phyloP scores from a whole-genome alignment of 2,329 filamentous ascomycete genomes.

The Blastomyces emzantsi region DNA sequence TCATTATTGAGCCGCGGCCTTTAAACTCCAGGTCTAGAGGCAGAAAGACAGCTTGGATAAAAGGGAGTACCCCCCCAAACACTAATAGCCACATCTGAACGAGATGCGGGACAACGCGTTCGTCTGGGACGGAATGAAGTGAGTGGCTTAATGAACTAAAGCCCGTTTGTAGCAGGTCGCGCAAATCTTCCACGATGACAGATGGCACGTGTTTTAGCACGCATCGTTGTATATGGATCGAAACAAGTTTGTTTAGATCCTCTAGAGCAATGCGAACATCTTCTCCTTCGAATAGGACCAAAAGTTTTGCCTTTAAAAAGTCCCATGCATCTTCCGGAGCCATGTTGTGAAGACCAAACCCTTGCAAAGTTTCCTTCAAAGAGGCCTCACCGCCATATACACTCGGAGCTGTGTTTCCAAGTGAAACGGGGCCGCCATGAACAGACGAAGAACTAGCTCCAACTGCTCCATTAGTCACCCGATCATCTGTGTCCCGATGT shows the following conservation, averaged over 20 bases:
- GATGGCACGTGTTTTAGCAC: conserved; percentile 52
- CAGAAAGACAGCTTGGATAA: conserved; percentile 90
- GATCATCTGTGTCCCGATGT: conserved; percentile 30
- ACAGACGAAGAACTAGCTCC: conserved; percentile 22
- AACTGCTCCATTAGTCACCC: conserved; percentile 21
- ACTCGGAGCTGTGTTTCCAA: conserved; percentile 25
- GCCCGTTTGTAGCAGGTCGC: conserved; percentile 57
- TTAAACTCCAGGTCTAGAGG: conserved; percentile 90
- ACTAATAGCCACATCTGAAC: conserved; percentile 93
- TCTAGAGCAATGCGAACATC: conserved; percentile 56
- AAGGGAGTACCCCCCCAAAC: conserved; percentile 82
- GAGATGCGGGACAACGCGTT: conserved; percentile 77
- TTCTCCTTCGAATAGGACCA: conserved; percentile 57
- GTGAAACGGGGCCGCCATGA: conserved; percentile 30
- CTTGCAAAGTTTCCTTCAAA: conserved; percentile 35
- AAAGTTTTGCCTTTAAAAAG: conserved; percentile 52
- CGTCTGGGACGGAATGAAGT: conserved; percentile 67
- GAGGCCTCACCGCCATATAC: conserved; percentile 26
- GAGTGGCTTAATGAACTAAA: conserved; percentile 82
- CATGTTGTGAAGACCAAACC: conserved; percentile 60
- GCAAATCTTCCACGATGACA: conserved; percentile 53
- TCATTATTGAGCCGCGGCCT: conserved; percentile 71
- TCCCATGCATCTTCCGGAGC: conserved; percentile 59
- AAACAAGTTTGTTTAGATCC: conserved; percentile 55
- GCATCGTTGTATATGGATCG: conserved; percentile 53